Conservation (phyloP, 768 basidiomycete species). For the Auricularia auricula-judae region DNA sequence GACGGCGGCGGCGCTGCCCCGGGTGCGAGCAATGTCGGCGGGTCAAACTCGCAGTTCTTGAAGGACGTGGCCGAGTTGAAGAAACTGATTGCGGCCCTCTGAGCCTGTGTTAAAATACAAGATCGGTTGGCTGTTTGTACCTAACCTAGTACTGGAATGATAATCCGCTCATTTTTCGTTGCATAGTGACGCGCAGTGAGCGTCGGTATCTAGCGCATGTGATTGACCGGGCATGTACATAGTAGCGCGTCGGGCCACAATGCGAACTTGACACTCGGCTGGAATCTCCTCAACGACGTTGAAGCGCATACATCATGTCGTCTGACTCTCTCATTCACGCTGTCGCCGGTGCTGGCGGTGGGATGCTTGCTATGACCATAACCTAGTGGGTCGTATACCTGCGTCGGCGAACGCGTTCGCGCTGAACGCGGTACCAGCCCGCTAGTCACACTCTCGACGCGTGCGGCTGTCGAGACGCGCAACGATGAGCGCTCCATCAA, state of each 20-base stretch:
- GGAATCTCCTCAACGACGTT: neutral
- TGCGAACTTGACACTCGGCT: neutral
- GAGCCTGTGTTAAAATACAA: conserved; percentile 5
- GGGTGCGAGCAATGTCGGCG: conserved; percentile 17
- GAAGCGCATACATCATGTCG: neutral
- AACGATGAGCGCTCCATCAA: conserved; percentile 57
- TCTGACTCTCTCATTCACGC: conserved; percentile 76
- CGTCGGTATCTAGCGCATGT: no score
- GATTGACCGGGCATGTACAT: no score
- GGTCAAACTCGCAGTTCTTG: conserved; percentile 48
- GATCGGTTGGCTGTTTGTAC: neutral
- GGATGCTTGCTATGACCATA: conserved; percentile 82
- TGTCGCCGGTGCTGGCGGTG: conserved; percentile 80
- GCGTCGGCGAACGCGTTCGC: neutral
- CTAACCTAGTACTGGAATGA: neutral
- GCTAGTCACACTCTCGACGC: conserved; percentile 82
- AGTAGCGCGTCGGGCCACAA: neutral
- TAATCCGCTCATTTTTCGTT: no score
- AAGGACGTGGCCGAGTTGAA: conserved; percentile 69
- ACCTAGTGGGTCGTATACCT: conserved; percentile 52
- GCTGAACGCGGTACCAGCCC: conserved; percentile 41
- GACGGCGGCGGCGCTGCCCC: conserved; percentile 31
- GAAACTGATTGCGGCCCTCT: conserved; percentile 36
- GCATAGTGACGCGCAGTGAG: no score
- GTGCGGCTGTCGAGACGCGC: conserved; percentile 84